phyloP scores from a whole-genome alignment of 257 asterid genomes.

The Voacanga thouarsii region DNA sequence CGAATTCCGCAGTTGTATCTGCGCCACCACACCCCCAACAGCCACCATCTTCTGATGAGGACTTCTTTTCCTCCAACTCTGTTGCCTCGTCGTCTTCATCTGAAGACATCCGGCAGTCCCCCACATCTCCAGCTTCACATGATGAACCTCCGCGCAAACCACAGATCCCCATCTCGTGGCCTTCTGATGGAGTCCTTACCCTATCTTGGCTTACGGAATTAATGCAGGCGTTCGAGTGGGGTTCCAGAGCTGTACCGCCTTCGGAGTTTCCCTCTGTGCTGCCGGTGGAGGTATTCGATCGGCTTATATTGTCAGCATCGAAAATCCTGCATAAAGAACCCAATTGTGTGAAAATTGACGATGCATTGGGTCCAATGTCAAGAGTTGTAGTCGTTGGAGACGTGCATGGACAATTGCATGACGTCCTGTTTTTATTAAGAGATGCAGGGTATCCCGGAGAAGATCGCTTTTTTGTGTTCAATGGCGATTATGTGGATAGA shows the following conservation, averaged over 20 bases:
- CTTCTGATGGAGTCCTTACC: conserved; percentile 53
- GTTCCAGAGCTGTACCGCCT: conserved; percentile 59
- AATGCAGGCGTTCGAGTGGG: conserved; percentile 78
- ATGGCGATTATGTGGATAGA: conserved; percentile 96
- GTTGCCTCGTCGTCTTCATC: conserved; percentile 53
- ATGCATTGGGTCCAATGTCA: conserved; percentile 37
- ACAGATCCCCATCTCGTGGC: conserved; percentile 87
- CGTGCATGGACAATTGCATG: conserved; percentile 96
- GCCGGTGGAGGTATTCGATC: conserved; percentile 74
- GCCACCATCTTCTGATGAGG: conserved; percentile 63
- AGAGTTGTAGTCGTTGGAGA: conserved; percentile 91
- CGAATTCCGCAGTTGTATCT: background rate
- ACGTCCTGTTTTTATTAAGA: conserved; percentile 62
- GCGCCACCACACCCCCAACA: conserved; percentile 8
- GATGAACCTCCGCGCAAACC: conserved; percentile 43
- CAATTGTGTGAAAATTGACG: conserved; percentile 69
- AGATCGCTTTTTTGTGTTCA: conserved; percentile 80
- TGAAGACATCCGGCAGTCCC: conserved; percentile 32
- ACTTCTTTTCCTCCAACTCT: conserved; percentile 56
- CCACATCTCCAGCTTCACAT: conserved; percentile 22
- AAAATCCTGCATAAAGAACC: conserved; percentile 92
- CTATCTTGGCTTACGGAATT: conserved; percentile 58
- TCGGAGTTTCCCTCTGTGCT: conserved; percentile 63
- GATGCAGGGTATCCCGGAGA: conserved; percentile 78
- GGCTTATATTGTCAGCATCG: conserved; percentile 64